A percentile compares a stretch with the other conserved stretches of the same genome.
phyloP scores from a whole-genome alignment of 2,329 filamentous ascomycete genomes.

The Fusarium stilboides region DNA sequence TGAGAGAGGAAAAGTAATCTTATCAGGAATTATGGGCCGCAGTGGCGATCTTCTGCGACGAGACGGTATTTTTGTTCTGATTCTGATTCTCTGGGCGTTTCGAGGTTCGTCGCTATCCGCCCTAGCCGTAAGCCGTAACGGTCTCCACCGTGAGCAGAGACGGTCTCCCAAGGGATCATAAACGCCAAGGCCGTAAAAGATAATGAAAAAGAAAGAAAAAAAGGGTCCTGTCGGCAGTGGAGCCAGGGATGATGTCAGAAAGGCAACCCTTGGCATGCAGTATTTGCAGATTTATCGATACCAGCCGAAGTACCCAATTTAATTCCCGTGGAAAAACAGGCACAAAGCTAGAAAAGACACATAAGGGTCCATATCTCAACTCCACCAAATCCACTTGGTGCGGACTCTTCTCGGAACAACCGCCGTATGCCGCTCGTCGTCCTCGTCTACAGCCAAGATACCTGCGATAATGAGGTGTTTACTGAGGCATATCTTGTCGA shows the following conservation, averaged over 20 bases:
- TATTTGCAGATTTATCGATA: background rate
- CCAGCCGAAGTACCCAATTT: slow-evolving; percentile 15
- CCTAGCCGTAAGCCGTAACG: slow-evolving; percentile 42
- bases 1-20: slow-evolving; percentile 27
- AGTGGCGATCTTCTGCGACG: slow-evolving; percentile 37
- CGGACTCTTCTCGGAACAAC: slow-evolving; percentile 45
- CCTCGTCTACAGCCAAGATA: slow-evolving; percentile 27
- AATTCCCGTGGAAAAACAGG: slow-evolving; percentile 38
- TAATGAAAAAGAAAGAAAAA: slow-evolving; percentile 1
- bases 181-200: background rate
- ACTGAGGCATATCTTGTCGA: slow-evolving; percentile 40
- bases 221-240: slow-evolving; percentile 33
- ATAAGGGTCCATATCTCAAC: slow-evolving; percentile 18
- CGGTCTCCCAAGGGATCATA: slow-evolving; percentile 11
- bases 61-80: background rate
- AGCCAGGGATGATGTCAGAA: slow-evolving; percentile 44
- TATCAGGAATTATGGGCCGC: slow-evolving; percentile 33
- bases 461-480: slow-evolving; percentile 11
- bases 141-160: slow-evolving; percentile 35
- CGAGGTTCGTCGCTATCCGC: slow-evolving; percentile 23
- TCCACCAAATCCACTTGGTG: slow-evolving; percentile 34
- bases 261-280: slow-evolving; percentile 26
- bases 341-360: slow-evolving; percentile 23
- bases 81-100: slow-evolving; percentile 14
- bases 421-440: slow-evolving; percentile 24